Conservation (phyloP, 371 early-diverging fungal species). For the Basidiobolus meristosporus region DNA sequence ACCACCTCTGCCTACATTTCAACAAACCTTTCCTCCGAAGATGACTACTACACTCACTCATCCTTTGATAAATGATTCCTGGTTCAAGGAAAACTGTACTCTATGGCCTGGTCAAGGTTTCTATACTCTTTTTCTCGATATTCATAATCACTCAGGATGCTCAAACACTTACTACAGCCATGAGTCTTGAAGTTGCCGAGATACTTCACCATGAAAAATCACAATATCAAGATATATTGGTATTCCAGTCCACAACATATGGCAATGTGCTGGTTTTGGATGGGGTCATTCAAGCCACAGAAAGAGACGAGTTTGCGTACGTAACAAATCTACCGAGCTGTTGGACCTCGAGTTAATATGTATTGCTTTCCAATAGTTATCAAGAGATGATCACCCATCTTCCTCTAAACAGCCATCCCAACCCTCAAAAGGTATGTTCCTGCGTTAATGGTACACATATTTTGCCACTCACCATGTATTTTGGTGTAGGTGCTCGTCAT, state of each 20-base stretch:
- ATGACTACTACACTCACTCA: constrained; percentile 8
- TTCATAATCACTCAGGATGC: neutral
- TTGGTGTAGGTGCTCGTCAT: constrained; percentile 73
- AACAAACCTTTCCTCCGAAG: no score
- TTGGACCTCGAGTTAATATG: no score
- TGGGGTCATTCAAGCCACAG: constrained; percentile 92
- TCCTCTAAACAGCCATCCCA: constrained; percentile 85
- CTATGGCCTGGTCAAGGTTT: constrained; percentile 94
- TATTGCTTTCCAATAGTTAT: constrained; percentile 27
- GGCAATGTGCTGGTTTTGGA: constrained; percentile 93
- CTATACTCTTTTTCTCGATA: neutral
- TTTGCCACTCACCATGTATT: constrained; percentile 6
- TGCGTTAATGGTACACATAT: neutral
- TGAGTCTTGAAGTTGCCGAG: constrained; percentile 84
- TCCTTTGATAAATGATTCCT: constrained; percentile 79
- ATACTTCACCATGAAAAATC: constrained; percentile 87
- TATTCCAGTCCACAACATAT: constrained; percentile 81
- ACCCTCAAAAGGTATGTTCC: constrained; percentile 63
- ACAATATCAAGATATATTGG: constrained; percentile 88
- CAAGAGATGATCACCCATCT: constrained; percentile 97
- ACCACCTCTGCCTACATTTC: no score
- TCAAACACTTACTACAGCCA: constrained; percentile 25
- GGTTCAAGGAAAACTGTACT: constrained; percentile 85
- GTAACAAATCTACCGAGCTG: constrained; percentile 8
- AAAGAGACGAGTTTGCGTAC: constrained; percentile 92